A percentile compares a stretch with the other conserved stretches of the same genome.
These are phyloP conservation scores for Apodospora peruviana DNA, from an alignment of 495 filamentous ascomycete species.

Conservation along the genomic window DNA sequence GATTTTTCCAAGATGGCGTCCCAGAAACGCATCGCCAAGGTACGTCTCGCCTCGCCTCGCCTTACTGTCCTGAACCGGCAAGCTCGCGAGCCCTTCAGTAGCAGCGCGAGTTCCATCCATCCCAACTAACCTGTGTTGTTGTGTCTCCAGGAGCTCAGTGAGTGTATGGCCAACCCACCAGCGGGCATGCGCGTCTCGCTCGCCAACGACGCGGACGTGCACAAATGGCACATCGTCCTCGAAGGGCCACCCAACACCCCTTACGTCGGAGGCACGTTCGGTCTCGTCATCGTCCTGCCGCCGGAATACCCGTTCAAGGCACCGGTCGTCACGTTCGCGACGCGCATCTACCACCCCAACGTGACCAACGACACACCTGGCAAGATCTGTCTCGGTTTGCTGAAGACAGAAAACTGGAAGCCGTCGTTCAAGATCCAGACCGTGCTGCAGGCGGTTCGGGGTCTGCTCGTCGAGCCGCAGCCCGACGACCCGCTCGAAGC, in stretches of 20 bases:
- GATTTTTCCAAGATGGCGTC: constrained; percentile 40
- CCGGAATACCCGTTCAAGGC: constrained; percentile 93
- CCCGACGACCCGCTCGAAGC: constrained; percentile 91
- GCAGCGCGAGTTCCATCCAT: background rate
- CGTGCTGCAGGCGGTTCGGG: constrained; percentile 74
- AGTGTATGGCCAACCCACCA: constrained; percentile 60
- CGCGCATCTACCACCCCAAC: constrained; percentile 98
- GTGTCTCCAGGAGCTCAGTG: constrained; percentile 58
- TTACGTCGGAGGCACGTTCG: constrained; percentile 78
- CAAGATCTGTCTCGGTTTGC: constrained; percentile 83
- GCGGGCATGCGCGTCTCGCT: constrained; percentile 60
- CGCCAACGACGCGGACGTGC: constrained; percentile 66
- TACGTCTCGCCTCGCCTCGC: background rate
- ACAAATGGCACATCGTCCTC: constrained; percentile 78
- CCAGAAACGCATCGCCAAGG: constrained; percentile 60
- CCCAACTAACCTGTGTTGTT: background rate
- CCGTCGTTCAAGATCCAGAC: constrained; percentile 70
- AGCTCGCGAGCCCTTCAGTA: background rate
- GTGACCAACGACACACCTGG: constrained; percentile 88
- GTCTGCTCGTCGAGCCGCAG: constrained; percentile 78
- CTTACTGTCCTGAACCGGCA: background rate
- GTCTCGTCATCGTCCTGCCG: constrained; percentile 69
- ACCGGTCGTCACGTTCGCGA: constrained; percentile 78
- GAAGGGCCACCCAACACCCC: constrained; percentile 65
- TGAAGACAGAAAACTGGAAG: constrained; percentile 92